These are phyloP conservation scores for Viola pubescens DNA, from an alignment of 441 rosid species.

Conservation along the genomic window DNA sequence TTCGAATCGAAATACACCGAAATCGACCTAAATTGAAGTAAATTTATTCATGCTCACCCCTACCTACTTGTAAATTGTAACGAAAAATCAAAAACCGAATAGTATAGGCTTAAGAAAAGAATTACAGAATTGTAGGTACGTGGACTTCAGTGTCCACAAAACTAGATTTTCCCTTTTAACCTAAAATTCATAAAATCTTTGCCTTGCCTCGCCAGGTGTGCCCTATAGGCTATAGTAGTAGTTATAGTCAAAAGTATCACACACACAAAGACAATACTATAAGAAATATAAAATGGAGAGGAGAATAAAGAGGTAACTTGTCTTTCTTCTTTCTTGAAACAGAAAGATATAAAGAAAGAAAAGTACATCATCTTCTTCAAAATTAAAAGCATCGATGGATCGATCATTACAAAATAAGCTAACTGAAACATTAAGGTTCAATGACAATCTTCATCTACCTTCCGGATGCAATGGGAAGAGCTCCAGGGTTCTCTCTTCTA, in stretches of 20 bases:
- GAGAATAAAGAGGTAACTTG: constrained; percentile 35
- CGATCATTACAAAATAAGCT: constrained; percentile 9
- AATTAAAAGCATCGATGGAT: constrained; percentile 8
- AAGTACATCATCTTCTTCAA: constrained; percentile 11
- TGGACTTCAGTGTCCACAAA: constrained; percentile 61
- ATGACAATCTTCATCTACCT: constrained; percentile 41
- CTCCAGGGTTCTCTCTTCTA: constrained; percentile 60
- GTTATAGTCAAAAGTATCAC: constrained; percentile 24
- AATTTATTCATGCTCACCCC: too few species aligned
- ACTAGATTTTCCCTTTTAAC: constrained; percentile 26
- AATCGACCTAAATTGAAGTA: too few species aligned
- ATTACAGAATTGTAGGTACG: constrained; percentile 27
- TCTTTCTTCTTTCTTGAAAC: constrained; percentile 42
- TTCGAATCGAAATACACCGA: too few species aligned
- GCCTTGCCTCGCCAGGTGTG: constrained; percentile 16
- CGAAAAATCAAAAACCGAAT: not conserved
- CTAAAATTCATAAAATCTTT: constrained; percentile 39
- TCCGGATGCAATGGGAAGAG: constrained; percentile 95
- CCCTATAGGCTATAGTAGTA: not conserved
- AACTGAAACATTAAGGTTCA: constrained; percentile 7
- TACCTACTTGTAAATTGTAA: not conserved
- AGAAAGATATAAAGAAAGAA: constrained; percentile 22
- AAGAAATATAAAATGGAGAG: constrained; percentile 19
- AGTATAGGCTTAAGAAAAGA: constrained; percentile 16
- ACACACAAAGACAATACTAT: constrained; percentile 6